phyloP scores from a whole-genome alignment of 129 eudicot genomes.

The Helichrysum umbraculigerum region DNA sequence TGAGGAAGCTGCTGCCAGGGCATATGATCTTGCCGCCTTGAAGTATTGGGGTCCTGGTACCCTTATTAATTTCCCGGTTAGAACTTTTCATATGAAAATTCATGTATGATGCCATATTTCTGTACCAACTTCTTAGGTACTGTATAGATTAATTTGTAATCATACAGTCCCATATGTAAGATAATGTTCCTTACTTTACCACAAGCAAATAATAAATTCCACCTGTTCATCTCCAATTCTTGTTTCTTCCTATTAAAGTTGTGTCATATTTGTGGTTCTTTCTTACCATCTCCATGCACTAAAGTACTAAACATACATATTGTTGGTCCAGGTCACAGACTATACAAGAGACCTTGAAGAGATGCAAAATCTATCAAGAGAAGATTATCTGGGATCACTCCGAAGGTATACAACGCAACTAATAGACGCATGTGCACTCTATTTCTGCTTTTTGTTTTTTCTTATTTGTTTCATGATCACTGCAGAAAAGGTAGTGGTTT shows the following conservation, averaged over 20 bases:
- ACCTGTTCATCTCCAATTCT: slow-evolving; percentile 2
- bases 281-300: slow-evolving; percentile 23
- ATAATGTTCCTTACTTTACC: slow-evolving; percentile 12
- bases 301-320: slow-evolving; percentile 25
- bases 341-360: slow-evolving; percentile 95
- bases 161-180: slow-evolving; percentile 20
- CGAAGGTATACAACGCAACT: slow-evolving; percentile 54
- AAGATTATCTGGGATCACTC: slow-evolving; percentile 97
- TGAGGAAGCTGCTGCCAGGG: slow-evolving; percentile 99
- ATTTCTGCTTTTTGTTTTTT: slow-evolving; percentile 20
- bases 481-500: slow-evolving; percentile 99
- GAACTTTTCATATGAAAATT: slow-evolving; percentile 28
- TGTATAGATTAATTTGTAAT: background rate
- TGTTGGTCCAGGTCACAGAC: slow-evolving; percentile 75
- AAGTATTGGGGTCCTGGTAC: slow-evolving; percentile 99
- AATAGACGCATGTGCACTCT: slow-evolving; percentile 7
- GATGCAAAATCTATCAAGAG: slow-evolving; percentile 95
- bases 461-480: slow-evolving; percentile 16
- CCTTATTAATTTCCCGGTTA: slow-evolving; percentile 92
- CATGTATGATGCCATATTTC: background rate
- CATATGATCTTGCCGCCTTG: slow-evolving; percentile 98
- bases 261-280: slow-evolving; percentile 12
- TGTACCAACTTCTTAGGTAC: slow-evolving; percentile 4
- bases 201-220: background rate
- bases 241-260: slow-evolving; percentile 1